Evolutionary conservation across 2,329 filamentous ascomycete genomes (phyloP), one percentile per base, ranked within the genome.

Genomic region (Ophiostoma perfectum): DNA sequence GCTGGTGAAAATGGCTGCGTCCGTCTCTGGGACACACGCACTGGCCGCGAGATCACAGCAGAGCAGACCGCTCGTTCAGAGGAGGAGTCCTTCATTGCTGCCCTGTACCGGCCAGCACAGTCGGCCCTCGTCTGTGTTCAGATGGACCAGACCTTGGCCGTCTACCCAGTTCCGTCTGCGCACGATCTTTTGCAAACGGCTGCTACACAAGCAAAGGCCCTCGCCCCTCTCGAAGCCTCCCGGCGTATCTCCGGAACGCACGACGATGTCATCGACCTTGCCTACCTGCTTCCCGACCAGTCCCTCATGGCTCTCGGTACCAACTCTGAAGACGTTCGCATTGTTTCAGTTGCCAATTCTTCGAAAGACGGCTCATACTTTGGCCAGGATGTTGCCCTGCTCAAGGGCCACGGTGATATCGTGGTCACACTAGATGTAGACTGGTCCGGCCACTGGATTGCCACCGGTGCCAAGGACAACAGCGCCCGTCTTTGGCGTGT

Each of bases 381-480:
- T 77, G 95, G 95, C 14, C 91, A 93, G 70, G 95, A 99, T 75
- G 84, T 97, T 52, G 91, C 89, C 2, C 81, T 95, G 38, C 83
- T 99, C 1, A 92, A 91, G 75, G 95, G 95, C 0, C 95, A 99
- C 73, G 89, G 93, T 65, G 95, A 99, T 73, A 97, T 99, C 66
- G 91, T 99, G 70, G 96, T 99, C 73, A 93, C 93, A 69, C 82
- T 99, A 55, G 93, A 97, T 76, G 88, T 92, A 2, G 95, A 99
- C 78, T 97, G 93, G 92, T 98, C 95, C 9, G 96, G 96, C 0
- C 89, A 95, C 77, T 99, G 95, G 95, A 86, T 99, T 52, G 94
- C 90, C 12, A 98, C 95, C 1, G 95, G 94, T 67, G 92, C 95
- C 36, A 99, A 99, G 79, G 95, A 99, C 77, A 99, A 98, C 75